phyloP scores from a whole-genome alignment of 2,329 filamentous ascomycete species.

The Stagonosporopsis chrysanthemi region DNA sequence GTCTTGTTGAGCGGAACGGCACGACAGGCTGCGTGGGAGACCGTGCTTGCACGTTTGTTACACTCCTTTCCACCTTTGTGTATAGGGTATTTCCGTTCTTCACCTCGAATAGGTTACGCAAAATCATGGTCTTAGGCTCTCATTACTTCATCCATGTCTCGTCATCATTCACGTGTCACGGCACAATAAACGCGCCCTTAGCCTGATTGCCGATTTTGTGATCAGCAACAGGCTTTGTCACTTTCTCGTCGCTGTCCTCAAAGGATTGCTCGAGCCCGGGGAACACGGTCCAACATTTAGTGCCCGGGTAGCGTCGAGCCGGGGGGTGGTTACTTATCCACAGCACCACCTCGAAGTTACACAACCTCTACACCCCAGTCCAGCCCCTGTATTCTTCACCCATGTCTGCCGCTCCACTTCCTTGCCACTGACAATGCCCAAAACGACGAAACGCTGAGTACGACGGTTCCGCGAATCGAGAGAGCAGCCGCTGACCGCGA shows the following conservation, averaged over 20 bases:
- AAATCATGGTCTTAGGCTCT: conserved; percentile 6
- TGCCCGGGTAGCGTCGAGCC: conserved; percentile 5
- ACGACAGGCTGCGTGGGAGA: conserved; percentile 32
- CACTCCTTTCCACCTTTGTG: conserved; percentile 36
- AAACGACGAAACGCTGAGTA: conserved; percentile 27
- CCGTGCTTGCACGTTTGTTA: conserved; percentile 34
- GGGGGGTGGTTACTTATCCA: neutral
- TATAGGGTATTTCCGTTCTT: conserved; percentile 9
- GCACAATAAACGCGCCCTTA: neutral
- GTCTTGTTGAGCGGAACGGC: conserved; percentile 28
- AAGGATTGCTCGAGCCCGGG: conserved; percentile 28
- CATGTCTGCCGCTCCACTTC: conserved; percentile 15
- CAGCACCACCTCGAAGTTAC: conserved; percentile 8
- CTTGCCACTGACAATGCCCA: conserved; percentile 22
- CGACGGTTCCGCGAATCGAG: conserved; percentile 25
- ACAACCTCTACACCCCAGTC: conserved; percentile 5
- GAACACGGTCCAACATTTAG: conserved; percentile 20
- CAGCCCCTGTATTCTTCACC: neutral
- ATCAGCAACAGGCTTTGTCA: conserved; percentile 5
- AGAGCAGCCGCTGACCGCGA: conserved; percentile 33
- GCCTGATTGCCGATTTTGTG: neutral
- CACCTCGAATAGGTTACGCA: neutral
- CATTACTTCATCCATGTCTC: neutral
- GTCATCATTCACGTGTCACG: neutral
- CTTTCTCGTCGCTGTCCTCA: neutral